Evolutionary conservation across 2,329 filamentous ascomycete genomes (phyloP), one percentile per base, ranked within the genome.

Genomic region (Xylariaceae sp.): DNA sequence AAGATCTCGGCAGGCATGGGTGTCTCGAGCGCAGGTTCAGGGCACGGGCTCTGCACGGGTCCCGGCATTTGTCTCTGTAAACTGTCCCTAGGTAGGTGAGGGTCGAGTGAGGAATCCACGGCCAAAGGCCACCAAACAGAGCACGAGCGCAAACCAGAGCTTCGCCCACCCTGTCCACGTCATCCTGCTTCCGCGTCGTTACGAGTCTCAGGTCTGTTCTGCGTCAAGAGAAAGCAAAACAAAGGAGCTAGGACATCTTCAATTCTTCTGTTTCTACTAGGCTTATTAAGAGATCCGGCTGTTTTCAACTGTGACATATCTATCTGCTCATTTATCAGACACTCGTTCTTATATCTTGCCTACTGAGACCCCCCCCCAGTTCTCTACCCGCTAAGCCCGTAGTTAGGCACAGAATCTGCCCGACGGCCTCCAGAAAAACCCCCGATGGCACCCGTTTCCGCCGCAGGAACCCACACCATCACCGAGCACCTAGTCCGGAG

Each of bases 371-470:
- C 14, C n/a, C 39, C 6, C 39, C 39, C 5, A n/a, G n/a, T 11
- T 40, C 39, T 17, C 39, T 11, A 19, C 14, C 18, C 18, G 33
- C 39, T 15, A 17, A 40, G 5, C 39, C 18, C 18, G 18, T 40
- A 40, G 14, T n/a, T n/a, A n/a, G n/a, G n/a, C 39, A 19, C 42
- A 33, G 18, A n/a, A 27, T 43, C 41, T 27, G 4, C 22, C 22
- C 22, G n/a, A 18, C 32, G 42, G 31, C 14, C 11, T 10, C 41
- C 5, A 45, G 38, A 38, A 31, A 30, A 48, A 36, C 22, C 33
- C 4, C 33, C 33, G 17, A 65, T 65, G 63, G 61, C 62, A 45
- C 63, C 63, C 47, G 48, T 64, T 39, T 38, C 56, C 51, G 33
- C 33, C 15, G 33, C 15, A 14, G 58, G 53, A 36, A 44, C 51